Base-by-base conservation (phyloP, 2,329 filamentous ascomycete genomes). In the Diaporthe sp. region DNA sequence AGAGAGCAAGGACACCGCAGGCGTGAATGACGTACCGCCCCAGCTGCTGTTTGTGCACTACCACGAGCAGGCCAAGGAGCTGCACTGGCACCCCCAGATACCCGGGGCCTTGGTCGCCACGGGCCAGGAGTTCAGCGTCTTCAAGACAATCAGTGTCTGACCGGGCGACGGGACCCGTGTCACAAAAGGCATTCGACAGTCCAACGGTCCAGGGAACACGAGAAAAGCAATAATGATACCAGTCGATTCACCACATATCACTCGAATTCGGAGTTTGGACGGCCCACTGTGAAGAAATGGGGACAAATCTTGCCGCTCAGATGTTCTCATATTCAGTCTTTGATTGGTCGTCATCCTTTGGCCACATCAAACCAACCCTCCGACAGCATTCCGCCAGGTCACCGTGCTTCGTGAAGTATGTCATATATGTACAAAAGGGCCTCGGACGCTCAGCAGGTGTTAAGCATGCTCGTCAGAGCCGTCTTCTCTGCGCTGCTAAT, bases 71-170 rank as follows among this genome's bases (percentile, higher is more conserved):
- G 95, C 95, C 74, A 98, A 98, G 90, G 97, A 99, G 86, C 87
- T 96, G 51, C 97, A 99, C 86, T 99, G 97, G 96, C 96, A 98
- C 86, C 94, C 94, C 46, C 97, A 99, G 87, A 98, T 98, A 83
- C 94, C 95, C 0, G 97, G 97, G 42, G 92, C 92, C 46, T 86
- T 98, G 77, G 93, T 98, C 85, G 95, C 95, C 2, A 99, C 97
- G 0, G 97, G 97, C 13, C 94, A 95, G 81, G 93, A 93, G 84
- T 98, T 99, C 85, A 94, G 93, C 82, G 92, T 95, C 67, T 94
- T 96, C 85, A 92, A 94, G 84, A 96, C 94, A 2, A 96, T 96
- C 82, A 95, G 93, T 83, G 94, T 96, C 74, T 96, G 89, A n/a
- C 49, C 25, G 22, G 28, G 22, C 34, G 34, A 12, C 42, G 19